Evolutionary conservation across 1,139 yeast genomes (phyloP).

Genomic region (Hansenula lynferdii): DNA sequence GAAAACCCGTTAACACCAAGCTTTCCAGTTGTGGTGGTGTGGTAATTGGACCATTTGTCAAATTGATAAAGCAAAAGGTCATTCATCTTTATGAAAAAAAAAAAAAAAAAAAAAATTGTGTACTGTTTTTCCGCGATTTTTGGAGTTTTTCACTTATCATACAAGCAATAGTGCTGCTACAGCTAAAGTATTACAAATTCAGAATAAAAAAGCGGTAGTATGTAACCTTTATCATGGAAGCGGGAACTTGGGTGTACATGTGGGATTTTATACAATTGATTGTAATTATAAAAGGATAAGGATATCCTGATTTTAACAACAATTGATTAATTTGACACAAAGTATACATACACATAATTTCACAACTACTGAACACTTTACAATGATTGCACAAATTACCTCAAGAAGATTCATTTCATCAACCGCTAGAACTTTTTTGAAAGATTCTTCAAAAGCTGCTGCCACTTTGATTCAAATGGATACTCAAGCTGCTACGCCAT

Average conservation of each 20-base stretch:
- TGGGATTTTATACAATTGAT: too few relatives aligned
- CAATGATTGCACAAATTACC: not conserved
- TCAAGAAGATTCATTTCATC: not conserved
- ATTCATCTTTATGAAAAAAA: not conserved
- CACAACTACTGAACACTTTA: not conserved
- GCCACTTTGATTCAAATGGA: constrained; percentile 15
- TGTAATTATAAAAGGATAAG: too few relatives aligned
- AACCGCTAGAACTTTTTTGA: not conserved
- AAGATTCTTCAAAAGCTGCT: constrained; percentile 17
- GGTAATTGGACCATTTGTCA: not conserved
- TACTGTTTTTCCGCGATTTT: not conserved
- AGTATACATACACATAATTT: not conserved
- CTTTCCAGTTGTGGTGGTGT: too few relatives aligned
- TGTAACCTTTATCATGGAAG: too few relatives aligned
- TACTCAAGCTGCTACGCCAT: constrained; percentile 1
- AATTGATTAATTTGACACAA: too few relatives aligned
- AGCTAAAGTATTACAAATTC: too few relatives aligned
- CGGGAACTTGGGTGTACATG: too few relatives aligned
- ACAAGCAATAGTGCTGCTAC: not conserved
- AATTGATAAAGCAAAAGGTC: constrained; percentile 1
- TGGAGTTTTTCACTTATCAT: not conserved
- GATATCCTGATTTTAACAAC: too few relatives aligned
- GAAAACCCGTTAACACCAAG: too few relatives aligned
- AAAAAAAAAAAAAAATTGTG: not conserved
- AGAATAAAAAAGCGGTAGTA: too few relatives aligned